A percentile compares a stretch with the other conserved stretches of the same genome.
Evolutionary conservation across 225 moss, liverwort and hornwort species (phyloP).

Genomic region (Anthoceros angustus): DNA sequence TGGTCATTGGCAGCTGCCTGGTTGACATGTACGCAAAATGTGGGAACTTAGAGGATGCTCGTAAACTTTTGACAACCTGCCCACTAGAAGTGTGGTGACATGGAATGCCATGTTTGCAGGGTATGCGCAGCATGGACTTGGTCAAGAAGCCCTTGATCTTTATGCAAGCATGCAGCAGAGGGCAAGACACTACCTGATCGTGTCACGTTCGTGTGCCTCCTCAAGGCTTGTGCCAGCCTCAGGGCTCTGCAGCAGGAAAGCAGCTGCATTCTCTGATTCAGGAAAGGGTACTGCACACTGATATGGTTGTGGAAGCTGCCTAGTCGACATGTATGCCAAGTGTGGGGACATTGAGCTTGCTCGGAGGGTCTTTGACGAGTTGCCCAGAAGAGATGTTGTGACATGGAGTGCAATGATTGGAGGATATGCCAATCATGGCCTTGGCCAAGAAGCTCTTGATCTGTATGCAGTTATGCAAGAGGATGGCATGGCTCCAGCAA

Average conservation of each 20-base stretch:
- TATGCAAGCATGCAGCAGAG: not conserved
- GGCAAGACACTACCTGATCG: not conserved
- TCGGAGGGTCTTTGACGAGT: not conserved
- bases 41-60: too few species aligned
- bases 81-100: too few species aligned
- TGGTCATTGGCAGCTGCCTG: too few species aligned
- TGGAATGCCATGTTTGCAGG: too few species aligned
- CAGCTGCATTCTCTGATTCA: not conserved
- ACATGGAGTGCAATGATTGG: not conserved
- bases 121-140: not conserved
- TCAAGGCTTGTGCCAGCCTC: not conserved
- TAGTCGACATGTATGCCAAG: not conserved
- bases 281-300: not conserved
- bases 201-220: not conserved
- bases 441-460: too few species aligned
- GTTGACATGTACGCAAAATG: too few species aligned
- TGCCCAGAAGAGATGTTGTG: not conserved
- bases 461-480: too few species aligned
- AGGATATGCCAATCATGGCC: not conserved
- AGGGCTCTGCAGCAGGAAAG: not conserved
- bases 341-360: not conserved
- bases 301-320: not conserved
- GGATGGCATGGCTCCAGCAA: too few species aligned
- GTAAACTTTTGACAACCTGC: too few species aligned
- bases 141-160: not conserved